Conservation (phyloP, 139 green algal species). For the Tetraselmis chui region DNA sequence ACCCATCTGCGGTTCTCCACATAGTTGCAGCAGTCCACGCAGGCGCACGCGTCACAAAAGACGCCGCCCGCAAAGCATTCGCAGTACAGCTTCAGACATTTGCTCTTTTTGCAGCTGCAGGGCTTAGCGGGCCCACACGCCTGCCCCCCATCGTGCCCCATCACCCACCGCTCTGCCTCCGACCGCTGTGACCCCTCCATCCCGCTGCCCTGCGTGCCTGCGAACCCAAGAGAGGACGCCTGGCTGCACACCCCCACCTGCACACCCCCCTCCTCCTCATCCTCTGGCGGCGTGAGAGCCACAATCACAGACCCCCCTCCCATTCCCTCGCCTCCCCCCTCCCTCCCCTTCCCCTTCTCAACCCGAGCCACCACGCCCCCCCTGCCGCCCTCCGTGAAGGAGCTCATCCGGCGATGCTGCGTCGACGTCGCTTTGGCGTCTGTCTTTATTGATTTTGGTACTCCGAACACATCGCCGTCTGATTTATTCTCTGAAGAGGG, state of each 20-base stretch:
- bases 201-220: background rate
- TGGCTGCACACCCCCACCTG: background rate
- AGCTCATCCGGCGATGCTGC: background rate
- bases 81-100: slow-evolving; percentile 7
- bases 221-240: background rate
- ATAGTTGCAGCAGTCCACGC: background rate
- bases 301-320: no score
- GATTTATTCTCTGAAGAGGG: background rate
- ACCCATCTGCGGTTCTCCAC: background rate
- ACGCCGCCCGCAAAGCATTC: background rate
- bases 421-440: background rate
- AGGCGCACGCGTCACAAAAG: background rate
- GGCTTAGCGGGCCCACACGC: background rate
- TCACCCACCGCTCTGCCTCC: background rate
- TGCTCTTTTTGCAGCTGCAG: background rate
- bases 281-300: no score
- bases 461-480: background rate
- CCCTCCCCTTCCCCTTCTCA: no score
- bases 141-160: background rate
- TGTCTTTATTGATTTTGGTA: background rate
- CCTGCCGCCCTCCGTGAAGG: background rate
- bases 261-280: background rate
- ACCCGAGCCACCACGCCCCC: background rate
- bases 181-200: background rate
- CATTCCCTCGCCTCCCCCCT: no score